These are phyloP conservation scores for Schizosaccharomyces versatilis DNA, from an alignment of 1,139 yeast species.

Conservation along the genomic window DNA sequence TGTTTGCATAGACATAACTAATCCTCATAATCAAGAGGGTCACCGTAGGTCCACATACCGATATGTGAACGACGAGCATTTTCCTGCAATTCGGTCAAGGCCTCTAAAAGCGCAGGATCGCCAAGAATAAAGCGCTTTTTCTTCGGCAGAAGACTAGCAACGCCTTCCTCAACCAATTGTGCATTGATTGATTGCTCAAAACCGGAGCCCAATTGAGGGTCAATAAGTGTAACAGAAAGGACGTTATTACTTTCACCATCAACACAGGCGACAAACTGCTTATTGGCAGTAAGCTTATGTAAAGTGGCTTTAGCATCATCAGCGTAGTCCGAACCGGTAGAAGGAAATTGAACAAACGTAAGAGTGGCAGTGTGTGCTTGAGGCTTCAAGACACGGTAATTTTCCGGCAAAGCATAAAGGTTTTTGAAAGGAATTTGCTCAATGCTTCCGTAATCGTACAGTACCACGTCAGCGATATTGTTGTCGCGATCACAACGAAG, in stretches of 20 bases:
- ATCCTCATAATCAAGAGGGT: conserved; percentile 40
- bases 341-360: conserved; percentile 39
- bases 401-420: conserved; percentile 25
- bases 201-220: conserved; percentile 37
- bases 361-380: conserved; percentile 39
- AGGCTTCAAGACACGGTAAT: conserved; percentile 29
- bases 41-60: conserved; percentile 75
- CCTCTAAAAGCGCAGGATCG: conserved; percentile 15
- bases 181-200: conserved; percentile 36
- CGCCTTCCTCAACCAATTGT: conserved; percentile 40
- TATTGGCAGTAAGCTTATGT: conserved; percentile 33
- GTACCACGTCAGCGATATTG: conserved; percentile 31
- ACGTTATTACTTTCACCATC: conserved; percentile 23
- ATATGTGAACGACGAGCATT: conserved; percentile 31
- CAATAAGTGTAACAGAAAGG: conserved; percentile 35
- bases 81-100: conserved; percentile 15
- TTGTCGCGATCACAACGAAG: conserved; percentile 28
- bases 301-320: conserved; percentile 37
- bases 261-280: conserved; percentile 35
- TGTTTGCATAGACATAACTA: neutral
- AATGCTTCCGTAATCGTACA: conserved; percentile 43
- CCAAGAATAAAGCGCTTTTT: conserved; percentile 22
- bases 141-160: conserved; percentile 35
- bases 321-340: conserved; percentile 37
- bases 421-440: conserved; percentile 28